These are phyloP conservation scores for Trichomonas vaginalis DNA, from an alignment of 208 protist species.

Conservation along the genomic window DNA sequence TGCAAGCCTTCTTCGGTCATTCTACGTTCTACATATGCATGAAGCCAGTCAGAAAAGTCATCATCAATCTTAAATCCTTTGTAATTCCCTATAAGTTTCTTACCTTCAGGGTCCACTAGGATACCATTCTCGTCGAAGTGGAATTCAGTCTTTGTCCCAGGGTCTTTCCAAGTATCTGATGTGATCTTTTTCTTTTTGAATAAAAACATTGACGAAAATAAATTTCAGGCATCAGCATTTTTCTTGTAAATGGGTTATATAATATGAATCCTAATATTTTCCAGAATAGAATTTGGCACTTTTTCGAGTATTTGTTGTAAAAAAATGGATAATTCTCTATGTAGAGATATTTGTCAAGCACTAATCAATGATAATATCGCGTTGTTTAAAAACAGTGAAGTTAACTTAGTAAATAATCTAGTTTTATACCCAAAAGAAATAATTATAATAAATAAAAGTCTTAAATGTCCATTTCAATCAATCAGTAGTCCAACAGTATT, in stretches of 20 bases:
- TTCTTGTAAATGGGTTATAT: too few relatives aligned
- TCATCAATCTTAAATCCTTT: neutral
- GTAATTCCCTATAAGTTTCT: neutral
- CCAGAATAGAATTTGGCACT: too few relatives aligned
- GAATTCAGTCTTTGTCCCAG: neutral
- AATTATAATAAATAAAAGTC: neutral
- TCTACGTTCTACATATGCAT: neutral
- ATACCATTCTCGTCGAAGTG: neutral
- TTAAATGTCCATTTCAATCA: neutral
- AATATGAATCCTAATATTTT: too few relatives aligned
- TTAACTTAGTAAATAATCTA: neutral
- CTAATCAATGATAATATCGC: neutral
- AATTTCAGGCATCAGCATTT: too few relatives aligned
- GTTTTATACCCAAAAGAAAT: neutral
- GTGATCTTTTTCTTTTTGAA: too few relatives aligned
- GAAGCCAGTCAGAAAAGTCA: neutral
- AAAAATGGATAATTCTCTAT: neutral
- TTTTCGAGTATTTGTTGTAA: neutral
- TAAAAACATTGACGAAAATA: too few relatives aligned
- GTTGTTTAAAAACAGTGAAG: neutral
- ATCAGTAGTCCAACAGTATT: neutral
- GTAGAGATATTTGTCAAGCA: neutral
- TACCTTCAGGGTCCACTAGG: neutral
- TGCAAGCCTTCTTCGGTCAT: neutral
- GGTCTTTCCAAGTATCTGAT: neutral